Conservation (phyloP, 2,329 filamentous ascomycete species). For the Aspergillus pseudotamarii region DNA sequence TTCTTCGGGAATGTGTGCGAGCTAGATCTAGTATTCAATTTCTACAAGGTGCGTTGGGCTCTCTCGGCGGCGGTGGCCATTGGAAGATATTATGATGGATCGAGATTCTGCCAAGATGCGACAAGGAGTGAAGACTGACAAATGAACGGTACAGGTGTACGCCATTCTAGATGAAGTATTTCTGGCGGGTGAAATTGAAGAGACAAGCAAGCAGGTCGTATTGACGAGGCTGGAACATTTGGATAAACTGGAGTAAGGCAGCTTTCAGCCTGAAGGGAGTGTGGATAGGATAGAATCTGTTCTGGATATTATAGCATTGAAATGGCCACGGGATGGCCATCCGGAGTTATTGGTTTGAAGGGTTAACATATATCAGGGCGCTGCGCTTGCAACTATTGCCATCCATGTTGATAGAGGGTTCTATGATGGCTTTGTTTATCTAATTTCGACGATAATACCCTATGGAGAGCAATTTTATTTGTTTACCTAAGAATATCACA, state of each 20-base stretch:
- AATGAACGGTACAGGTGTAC: slow-evolving; percentile 67
- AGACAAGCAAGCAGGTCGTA: slow-evolving; percentile 98
- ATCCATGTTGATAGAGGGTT: not conserved
- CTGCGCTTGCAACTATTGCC: not conserved
- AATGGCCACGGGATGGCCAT: slow-evolving; percentile 22
- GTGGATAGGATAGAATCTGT: not conserved
- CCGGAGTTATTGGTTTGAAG: slow-evolving; percentile 23
- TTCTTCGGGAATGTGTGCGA: slow-evolving; percentile 99
- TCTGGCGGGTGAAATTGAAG: slow-evolving; percentile 94
- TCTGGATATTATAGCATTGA: slow-evolving; percentile 19
- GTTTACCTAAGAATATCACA: not conserved
- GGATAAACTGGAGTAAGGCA: slow-evolving; percentile 82
- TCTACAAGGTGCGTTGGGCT: slow-evolving; percentile 61
- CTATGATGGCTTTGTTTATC: not conserved
- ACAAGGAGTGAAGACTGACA: slow-evolving; percentile 14
- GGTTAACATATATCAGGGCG: slow-evolving; percentile 5
- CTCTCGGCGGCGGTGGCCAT: not conserved
- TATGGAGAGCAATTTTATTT: not conserved
- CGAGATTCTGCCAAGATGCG: not conserved
- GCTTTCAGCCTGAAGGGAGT: not conserved
- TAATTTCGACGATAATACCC: not conserved
- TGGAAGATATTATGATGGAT: not conserved
- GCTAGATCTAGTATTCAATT: slow-evolving; percentile 80
- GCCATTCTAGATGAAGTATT: slow-evolving; percentile 99
- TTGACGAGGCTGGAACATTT: slow-evolving; percentile 90